Percentiles rank a stretch among this genome's conserved stretches.
Evolutionary conservation across 208 protist genomes (phyloP).

Genomic region (Crithidia thermophila): DNA sequence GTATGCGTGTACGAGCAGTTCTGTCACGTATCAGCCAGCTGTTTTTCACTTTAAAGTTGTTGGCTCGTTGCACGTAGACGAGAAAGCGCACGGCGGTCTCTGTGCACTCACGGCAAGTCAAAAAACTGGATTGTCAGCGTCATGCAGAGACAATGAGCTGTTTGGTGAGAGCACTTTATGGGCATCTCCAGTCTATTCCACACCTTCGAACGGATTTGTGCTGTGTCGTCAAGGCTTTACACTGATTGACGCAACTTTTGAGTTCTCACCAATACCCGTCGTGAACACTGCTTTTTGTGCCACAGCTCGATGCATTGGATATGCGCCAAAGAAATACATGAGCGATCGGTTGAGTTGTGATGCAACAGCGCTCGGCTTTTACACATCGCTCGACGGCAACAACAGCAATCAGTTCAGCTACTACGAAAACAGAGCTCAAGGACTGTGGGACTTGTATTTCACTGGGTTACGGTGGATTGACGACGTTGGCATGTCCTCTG

Average conservation of each 20-base stretch:
- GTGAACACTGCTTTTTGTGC: constrained; percentile 1
- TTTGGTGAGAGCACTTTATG: background rate
- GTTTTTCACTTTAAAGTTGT: constrained; percentile 9
- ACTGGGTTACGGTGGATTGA: constrained; percentile 22
- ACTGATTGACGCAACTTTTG: background rate
- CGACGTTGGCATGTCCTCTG: constrained; percentile 31
- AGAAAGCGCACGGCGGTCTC: background rate
- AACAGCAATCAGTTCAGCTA: constrained; percentile 36
- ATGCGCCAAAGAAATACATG: constrained; percentile 24
- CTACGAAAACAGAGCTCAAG: constrained; percentile 4
- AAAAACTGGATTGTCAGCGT: background rate
- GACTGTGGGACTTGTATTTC: background rate
- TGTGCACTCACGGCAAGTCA: constrained; percentile 4
- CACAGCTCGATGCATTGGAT: constrained; percentile 19
- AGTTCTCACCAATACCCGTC: constrained; percentile 19
- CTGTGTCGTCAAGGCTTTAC: constrained; percentile 23
- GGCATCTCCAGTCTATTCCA: constrained; percentile 9
- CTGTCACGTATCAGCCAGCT: constrained; percentile 10
- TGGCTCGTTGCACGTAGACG: background rate
- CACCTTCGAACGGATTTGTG: background rate
- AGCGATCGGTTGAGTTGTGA: constrained; percentile 9
- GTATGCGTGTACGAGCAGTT: constrained; percentile 16
- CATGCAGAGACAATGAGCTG: background rate
- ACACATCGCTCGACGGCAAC: constrained; percentile 27
- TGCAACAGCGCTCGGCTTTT: constrained; percentile 17